Evolutionary conservation across 805 yeast genomes (phyloP).

Genomic region (Yamadazyma kitorensis): DNA sequence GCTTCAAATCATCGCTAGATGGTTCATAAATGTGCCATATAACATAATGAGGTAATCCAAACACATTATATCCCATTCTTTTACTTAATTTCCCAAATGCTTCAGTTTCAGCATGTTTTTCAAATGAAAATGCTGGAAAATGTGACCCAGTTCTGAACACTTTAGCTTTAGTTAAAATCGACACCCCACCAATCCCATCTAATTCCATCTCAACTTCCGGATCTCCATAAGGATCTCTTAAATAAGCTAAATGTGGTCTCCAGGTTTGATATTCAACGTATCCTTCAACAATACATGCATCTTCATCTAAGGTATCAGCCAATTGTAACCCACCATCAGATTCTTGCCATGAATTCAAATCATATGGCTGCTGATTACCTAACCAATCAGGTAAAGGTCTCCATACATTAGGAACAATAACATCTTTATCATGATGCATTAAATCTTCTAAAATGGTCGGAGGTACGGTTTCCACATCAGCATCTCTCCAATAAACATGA

Average conservation of each 20-base stretch:
- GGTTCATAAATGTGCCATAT: constrained; percentile 98
- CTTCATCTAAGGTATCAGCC: constrained; percentile 79
- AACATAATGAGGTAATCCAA: constrained; percentile 91
- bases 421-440: constrained; percentile 88
- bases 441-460: constrained; percentile 82
- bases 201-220: constrained; percentile 89
- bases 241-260: constrained; percentile 95
- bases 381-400: constrained; percentile 85
- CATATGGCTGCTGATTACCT: constrained; percentile 82
- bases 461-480: constrained; percentile 92
- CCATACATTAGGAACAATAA: constrained; percentile 94
- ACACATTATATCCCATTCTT: constrained; percentile 80
- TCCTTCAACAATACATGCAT: constrained; percentile 96
- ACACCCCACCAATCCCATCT: constrained; percentile 98
- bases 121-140: constrained; percentile 95
- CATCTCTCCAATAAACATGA: constrained; percentile 97
- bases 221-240: constrained; percentile 93
- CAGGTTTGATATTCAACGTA: constrained; percentile 96
- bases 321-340: constrained; percentile 76
- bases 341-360: constrained; percentile 83
- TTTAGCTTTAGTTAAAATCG: constrained; percentile 80
- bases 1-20: constrained; percentile 79
- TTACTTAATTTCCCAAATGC: constrained; percentile 91
- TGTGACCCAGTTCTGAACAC: constrained; percentile 88
- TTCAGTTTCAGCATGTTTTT: constrained; percentile 96